These are phyloP conservation scores for Aureobasidium zeae DNA, from an alignment of 2,329 filamentous ascomycete genomes.

Conservation along the genomic window DNA sequence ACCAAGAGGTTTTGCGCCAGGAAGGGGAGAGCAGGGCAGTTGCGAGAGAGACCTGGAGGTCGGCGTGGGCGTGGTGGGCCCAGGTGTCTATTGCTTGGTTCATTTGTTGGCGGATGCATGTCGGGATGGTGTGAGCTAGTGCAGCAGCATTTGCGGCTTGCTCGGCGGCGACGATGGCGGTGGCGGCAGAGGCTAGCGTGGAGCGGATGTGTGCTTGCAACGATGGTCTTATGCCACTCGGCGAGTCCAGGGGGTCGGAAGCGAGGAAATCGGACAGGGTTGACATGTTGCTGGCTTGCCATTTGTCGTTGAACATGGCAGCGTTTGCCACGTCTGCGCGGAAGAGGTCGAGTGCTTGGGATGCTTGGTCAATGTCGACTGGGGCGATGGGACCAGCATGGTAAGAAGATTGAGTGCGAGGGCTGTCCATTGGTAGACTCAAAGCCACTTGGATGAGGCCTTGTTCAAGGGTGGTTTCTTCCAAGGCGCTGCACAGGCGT, in stretches of 20 bases:
- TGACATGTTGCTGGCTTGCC: conserved; percentile 27
- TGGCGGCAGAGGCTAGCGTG: conserved; percentile 48
- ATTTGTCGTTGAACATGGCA: conserved; percentile 27
- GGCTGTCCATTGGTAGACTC: conserved; percentile 38
- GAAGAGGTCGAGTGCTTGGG: conserved; percentile 47
- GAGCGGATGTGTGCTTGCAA: conserved; percentile 59
- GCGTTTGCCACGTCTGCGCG: conserved; percentile 27
- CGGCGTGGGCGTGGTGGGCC: conserved; percentile 71
- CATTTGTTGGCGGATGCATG: conserved; percentile 43
- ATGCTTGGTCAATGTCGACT: conserved; percentile 56
- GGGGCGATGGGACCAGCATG: conserved; percentile 30
- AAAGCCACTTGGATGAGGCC: conserved; percentile 48
- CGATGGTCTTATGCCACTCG: conserved; percentile 49
- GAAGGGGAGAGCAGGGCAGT: conserved; percentile 63
- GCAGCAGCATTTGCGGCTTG: conserved; percentile 32
- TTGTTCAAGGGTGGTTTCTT: conserved; percentile 23
- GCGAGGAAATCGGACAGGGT: conserved; percentile 23
- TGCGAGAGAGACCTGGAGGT: conserved; percentile 72
- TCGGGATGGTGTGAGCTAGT: conserved; percentile 31
- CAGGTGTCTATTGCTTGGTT: conserved; percentile 55
- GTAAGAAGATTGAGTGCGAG: conserved; percentile 4
- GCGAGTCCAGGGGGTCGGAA: conserved; percentile 11
- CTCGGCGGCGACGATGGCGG: conserved; percentile 41
- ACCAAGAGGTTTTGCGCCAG: conserved; percentile 81
- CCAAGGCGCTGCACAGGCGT: conserved; percentile 27